phyloP scores from a whole-genome alignment of 225 moss, liverwort and hornwort genomes.

The Ulota crispa region DNA sequence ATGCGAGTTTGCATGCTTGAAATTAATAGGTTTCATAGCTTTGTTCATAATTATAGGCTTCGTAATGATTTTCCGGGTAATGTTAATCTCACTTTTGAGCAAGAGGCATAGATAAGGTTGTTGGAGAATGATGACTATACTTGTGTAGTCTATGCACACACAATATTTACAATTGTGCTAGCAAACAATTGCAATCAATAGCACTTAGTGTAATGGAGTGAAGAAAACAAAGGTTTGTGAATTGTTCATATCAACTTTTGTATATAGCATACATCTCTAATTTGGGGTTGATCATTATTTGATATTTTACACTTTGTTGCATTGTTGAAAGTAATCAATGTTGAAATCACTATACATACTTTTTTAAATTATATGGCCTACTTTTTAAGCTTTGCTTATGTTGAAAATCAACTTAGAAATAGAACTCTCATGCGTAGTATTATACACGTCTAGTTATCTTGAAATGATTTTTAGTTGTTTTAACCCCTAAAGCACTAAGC shows the following conservation, averaged over 20 bases:
- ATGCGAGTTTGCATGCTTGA: too few species aligned
- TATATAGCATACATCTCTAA: neutral
- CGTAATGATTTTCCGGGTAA: too few species aligned
- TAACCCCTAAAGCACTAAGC: too few species aligned
- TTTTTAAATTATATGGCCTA: neutral
- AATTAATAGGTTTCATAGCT: too few species aligned
- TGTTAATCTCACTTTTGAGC: too few species aligned
- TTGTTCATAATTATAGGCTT: too few species aligned
- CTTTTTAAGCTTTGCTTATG: neutral
- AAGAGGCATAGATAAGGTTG: neutral
- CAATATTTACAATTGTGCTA: too few species aligned
- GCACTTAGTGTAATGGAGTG: neutral
- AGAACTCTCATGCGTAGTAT: too few species aligned
- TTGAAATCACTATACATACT: neutral
- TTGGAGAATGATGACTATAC: neutral
- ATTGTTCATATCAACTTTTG: neutral
- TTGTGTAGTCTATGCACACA: neutral
- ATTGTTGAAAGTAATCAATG: neutral
- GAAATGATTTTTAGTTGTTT: too few species aligned
- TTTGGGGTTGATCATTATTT: neutral
- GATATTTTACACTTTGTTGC: neutral
- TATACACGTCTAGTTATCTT: too few species aligned
- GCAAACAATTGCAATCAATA: neutral
- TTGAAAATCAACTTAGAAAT: too few species aligned
- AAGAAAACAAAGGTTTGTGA: neutral